Evolutionary conservation across 2,329 filamentous ascomycete species (phyloP).

Genomic region (Aspergillus fumigatus): DNA sequence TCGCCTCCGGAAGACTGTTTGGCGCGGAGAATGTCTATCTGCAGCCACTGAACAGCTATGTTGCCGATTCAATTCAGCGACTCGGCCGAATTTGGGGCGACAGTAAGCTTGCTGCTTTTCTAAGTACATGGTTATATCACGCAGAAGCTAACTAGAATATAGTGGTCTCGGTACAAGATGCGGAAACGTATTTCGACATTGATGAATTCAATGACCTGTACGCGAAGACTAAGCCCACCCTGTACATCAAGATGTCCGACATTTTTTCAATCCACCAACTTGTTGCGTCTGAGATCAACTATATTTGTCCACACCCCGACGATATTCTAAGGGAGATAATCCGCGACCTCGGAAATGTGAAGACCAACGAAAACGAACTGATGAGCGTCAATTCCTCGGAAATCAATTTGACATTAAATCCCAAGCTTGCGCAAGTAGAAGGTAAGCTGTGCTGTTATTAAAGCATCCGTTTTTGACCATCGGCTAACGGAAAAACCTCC

Average conservation of each 20-base stretch:
- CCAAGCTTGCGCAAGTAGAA: constrained; percentile 82
- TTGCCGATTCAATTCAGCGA: constrained; percentile 77
- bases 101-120: constrained; percentile 37
- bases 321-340: constrained; percentile 88
- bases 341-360: constrained; percentile 89
- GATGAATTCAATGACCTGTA: constrained; percentile 99
- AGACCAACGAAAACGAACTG: constrained; percentile 94
- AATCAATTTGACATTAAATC: constrained; percentile 84
- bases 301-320: constrained; percentile 73
- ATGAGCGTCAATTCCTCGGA: constrained; percentile 79
- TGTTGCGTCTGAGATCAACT: constrained; percentile 70
- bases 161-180: constrained; percentile 79
- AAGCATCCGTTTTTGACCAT: constrained; percentile 1
- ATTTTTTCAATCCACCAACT: constrained; percentile 95
- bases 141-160: constrained; percentile 29
- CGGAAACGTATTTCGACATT: constrained; percentile 91
- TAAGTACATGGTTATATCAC: neutral
- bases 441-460: constrained; percentile 37
- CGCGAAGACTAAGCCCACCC: constrained; percentile 88
- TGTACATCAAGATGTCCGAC: constrained; percentile 99
- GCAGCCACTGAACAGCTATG: constrained; percentile 88
- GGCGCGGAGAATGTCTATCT: constrained; percentile 93
- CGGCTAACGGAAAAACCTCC: neutral
- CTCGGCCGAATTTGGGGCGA: constrained; percentile 70
- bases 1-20: constrained; percentile 83